Conservation (phyloP, 495 filamentous ascomycete species). For the Neurospora hispaniola region DNA sequence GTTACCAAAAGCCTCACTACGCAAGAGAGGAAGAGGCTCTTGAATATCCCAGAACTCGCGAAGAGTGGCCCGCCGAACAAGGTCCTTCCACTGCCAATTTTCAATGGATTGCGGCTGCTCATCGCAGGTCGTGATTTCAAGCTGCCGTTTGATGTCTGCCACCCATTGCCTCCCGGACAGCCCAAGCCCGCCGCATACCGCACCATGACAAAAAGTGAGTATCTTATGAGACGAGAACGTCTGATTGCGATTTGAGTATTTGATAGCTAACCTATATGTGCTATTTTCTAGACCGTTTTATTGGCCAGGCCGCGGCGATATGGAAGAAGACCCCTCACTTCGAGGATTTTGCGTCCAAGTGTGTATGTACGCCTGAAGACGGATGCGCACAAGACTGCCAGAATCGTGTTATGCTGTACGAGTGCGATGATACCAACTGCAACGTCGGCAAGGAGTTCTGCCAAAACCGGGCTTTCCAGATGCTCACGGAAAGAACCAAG, state of each 20-base stretch:
- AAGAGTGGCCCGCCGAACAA: constrained; percentile 29
- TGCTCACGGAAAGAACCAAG: constrained; percentile 64
- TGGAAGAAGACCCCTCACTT: constrained; percentile 73
- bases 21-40: constrained; percentile 52
- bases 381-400: constrained; percentile 86
- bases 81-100: constrained; percentile 34
- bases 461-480: constrained; percentile 77
- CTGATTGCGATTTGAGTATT: background rate
- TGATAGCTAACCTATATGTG: constrained; percentile 4
- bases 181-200: constrained; percentile 86
- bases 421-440: constrained; percentile 89
- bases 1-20: constrained; percentile 45
- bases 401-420: constrained; percentile 93
- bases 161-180: constrained; percentile 72
- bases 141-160: constrained; percentile 81
- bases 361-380: constrained; percentile 64
- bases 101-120: constrained; percentile 42
- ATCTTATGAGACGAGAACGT: background rate
- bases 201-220: constrained; percentile 74
- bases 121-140: constrained; percentile 66
- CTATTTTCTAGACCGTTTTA: constrained; percentile 61
- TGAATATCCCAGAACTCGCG: constrained; percentile 40
- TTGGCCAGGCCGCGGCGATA: constrained; percentile 73
- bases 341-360: constrained; percentile 62
- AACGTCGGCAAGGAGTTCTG: constrained; percentile 58